phyloP scores from a whole-genome alignment of 1,284 basidiomycete genomes.

The Ganoderma leucocontextum region DNA sequence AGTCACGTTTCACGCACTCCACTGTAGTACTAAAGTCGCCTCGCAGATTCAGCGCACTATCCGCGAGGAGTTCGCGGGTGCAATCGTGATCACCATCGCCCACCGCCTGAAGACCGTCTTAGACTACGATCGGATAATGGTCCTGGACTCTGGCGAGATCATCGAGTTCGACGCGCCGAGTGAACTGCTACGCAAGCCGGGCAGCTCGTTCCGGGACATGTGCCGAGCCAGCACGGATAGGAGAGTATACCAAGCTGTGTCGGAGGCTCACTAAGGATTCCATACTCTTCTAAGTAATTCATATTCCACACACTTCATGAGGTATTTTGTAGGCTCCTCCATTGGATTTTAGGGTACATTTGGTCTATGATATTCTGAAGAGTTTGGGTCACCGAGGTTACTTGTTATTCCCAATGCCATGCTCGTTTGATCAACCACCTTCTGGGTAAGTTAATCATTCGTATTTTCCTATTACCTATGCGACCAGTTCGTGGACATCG shows the following conservation, averaged over 20 bases:
- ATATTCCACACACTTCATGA: conserved; percentile 1
- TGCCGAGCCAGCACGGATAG: conserved; percentile 74
- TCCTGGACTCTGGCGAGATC: conserved; percentile 74
- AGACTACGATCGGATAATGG: conserved; percentile 85
- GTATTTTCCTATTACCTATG: background rate
- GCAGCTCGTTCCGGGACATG: conserved; percentile 75
- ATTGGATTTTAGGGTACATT: conserved; percentile 3
- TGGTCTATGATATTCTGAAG: conserved; percentile 7
- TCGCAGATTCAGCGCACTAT: conserved; percentile 81
- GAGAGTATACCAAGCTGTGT: conserved; percentile 36
- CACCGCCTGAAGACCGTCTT: conserved; percentile 78
- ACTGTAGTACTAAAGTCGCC: background rate
- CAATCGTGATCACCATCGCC: conserved; percentile 87
- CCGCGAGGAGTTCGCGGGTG: conserved; percentile 74
- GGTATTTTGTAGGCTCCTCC: conserved; percentile 16
- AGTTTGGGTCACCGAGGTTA: background rate
- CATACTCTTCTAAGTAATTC: background rate
- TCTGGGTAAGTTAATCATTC: background rate
- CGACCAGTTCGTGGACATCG: background rate
- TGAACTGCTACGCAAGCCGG: conserved; percentile 62
- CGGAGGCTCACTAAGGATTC: conserved; percentile 15
- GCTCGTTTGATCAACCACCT: background rate
- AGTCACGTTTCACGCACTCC: background rate
- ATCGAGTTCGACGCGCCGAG: conserved; percentile 78
- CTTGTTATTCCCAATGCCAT: background rate